Evolutionary conservation across 78 protist genomes (phyloP), one percentile per base, ranked within the genome.

Genomic region (Dictyostelium firmibasis): DNA sequence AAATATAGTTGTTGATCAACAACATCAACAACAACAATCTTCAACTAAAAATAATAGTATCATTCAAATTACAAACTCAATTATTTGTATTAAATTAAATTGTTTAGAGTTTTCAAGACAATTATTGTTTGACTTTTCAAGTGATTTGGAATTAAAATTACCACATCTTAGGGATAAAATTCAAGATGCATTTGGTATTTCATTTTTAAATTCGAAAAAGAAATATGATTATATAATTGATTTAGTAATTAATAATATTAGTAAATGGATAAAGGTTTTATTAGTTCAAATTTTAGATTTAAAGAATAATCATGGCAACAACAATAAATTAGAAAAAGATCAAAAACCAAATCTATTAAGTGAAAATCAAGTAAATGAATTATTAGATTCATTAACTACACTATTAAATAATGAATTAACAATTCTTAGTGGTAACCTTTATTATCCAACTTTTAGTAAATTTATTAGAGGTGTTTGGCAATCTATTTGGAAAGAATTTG

Each of bases 391-490:
- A 27, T 20, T 88, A 44, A 18, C 35, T 5, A 27, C 29, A 13
- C 43, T 77, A 16, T 43, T 88, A 35, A 79, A 81, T 44, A 76
- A 77, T 64, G 93, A 88, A 79, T 74, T 88, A 18, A 16, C 83
- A 23, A 53, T 43, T 33, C 86, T 88, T 57, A 88, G 93, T 69
- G 27, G 69, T 10, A 88, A 77, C 31, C 86, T 88, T 31, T 88
- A 88, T 62, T 84, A 77, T 9, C 57, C 93, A 33, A 88, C 86
- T 4, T 88, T 88, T 35, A 41, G 10, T 43, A 31, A 29, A 29
- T 79, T 77, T n/a, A 88, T 88, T 36, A 77, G 31, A 50, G 85
- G 86, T 60, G 93, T 88, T 25, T 88, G 93, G 93, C 16, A 62
- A 38, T 31, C 70, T 6, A 64, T 88, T 31, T 88, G 85, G 85